Evolutionary conservation across 2,329 filamentous ascomycete species (phyloP).

Genomic region (Nigrograna mackinnonii): DNA sequence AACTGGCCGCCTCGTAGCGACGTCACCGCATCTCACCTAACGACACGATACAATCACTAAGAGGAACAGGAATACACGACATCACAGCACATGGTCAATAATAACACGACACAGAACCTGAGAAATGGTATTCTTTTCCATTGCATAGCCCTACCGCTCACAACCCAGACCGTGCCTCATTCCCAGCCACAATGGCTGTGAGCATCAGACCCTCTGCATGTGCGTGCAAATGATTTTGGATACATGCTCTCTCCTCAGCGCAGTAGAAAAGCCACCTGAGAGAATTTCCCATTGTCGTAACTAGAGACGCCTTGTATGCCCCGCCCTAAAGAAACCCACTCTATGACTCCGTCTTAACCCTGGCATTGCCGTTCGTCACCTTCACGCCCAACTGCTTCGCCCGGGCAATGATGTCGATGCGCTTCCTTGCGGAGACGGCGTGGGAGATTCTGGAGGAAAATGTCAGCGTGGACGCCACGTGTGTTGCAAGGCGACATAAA

Average conservation of each 20-base stretch:
- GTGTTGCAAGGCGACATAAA: slow-evolving; percentile 24
- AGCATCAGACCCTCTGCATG: slow-evolving; percentile 2
- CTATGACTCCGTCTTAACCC: slow-evolving; percentile 90
- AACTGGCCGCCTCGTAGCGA: too few species aligned
- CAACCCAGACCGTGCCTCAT: slow-evolving; percentile 5
- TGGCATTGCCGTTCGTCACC: slow-evolving; percentile 99
- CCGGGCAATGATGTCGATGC: slow-evolving; percentile 95
- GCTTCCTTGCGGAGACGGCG: slow-evolving; percentile 97
- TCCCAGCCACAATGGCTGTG: slow-evolving; percentile 11
- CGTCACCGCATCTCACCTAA: too few species aligned
- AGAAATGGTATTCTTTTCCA: slow-evolving; percentile 5
- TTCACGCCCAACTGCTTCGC: slow-evolving; percentile 99
- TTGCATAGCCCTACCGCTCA: slow-evolving; percentile 9
- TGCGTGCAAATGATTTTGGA: slow-evolving; percentile 28
- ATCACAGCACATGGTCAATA: too few species aligned
- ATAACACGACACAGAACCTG: too few species aligned
- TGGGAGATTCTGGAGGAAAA: slow-evolving; percentile 78
- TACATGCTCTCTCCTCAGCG: slow-evolving; percentile 28
- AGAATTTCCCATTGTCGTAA: slow-evolving; percentile 41
- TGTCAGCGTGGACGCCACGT: slow-evolving; percentile 10
- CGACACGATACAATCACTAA: too few species aligned
- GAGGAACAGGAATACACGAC: too few species aligned
- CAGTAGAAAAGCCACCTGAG: slow-evolving; percentile 24
- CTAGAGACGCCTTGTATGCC: slow-evolving; percentile 44
- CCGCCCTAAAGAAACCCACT: slow-evolving; percentile 31